Evolutionary conservation across 768 basidiomycete species (phyloP), one percentile per base, ranked within the genome.

Genomic region (Lentinula boryana): DNA sequence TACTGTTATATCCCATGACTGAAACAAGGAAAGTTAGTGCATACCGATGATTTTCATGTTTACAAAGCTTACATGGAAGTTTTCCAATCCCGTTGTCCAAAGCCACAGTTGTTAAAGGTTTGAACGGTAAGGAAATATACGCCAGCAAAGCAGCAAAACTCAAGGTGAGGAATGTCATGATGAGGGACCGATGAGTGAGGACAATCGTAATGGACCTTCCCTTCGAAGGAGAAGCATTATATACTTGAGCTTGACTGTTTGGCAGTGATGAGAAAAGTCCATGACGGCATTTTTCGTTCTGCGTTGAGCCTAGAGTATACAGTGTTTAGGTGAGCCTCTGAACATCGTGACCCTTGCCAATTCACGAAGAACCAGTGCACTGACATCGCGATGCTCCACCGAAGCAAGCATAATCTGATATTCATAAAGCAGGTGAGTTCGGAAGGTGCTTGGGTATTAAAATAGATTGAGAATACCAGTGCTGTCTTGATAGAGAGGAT

Each of bases 1-100:
- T 52, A 86, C 84, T 86, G 63, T 87, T 87, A 64, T 83, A 87
- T 2, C 85, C 86, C 75, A 87, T 74, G 18, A 80, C 84, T 86
- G 43, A 10, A 18, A 32, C 38, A 33, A 58, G 23, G 23, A 31
- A 16, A 16, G 50, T 16, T 36, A 35, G 18, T 13, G 21, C 1
- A 40, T 55, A 18, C 27, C 18, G 36, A 15, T 2, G 27, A 4
- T 33, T 6, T 58, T 10, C 4, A 53, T 18, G 43, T 51, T 21
- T 3, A 43, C 12, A 38, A 40, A 23, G 68, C 75, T 54, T 58
- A 77, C 77, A 65, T 21, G 76, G 76, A 38, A 79, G 69, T 49
- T 70, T 70, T 9, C 72, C 76, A 16, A 77, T 71, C 27, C 75
- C 56, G 35, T 61, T 16, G 33, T 56, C 7, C 10, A 49, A 43